Evolutionary conservation across 257 asterid genomes (phyloP), one percentile per base, ranked within the genome.

Genomic region (Fraxinus pennsylvanica): DNA sequence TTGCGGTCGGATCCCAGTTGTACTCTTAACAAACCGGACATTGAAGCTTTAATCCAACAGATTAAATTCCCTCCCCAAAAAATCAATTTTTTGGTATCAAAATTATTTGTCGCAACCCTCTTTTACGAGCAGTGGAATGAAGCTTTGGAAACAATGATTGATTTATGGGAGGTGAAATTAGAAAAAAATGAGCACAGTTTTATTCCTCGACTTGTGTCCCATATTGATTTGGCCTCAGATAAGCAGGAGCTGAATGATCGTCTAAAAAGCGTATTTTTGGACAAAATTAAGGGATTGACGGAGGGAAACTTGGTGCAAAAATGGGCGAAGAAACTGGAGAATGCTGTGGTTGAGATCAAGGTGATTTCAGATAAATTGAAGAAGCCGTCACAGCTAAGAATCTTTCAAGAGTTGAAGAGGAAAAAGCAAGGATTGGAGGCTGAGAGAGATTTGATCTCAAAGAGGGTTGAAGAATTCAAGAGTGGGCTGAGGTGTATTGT

Each of bases 81-180:
- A 0, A 32, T 47, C 17, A 68, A 27, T 67, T 45, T 84, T 30
- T 75, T 70, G 2, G 35, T 68, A 22, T 57, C 61, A 0, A 82
- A 79, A 38, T n/a, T 0, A 12, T 9, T 84, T 2, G 47, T 74
- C 5, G 94, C 84, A 9, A 21, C 29, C 3, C 83, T 95, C 2
- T 73, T 3, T 71, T 95, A 89, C 41, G 86, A 84, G 86, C 97
- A 91, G 89, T 95, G 98, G 98, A 83, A 74, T 14, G 90, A 91
- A 81, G 87, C 96, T 19, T 84, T 86, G 12, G 93, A 83, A 21
- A 90, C 91, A 0, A 69, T 89, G 68, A 96, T 83, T 76, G 85
- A 84, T 68, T 76, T 92, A 43, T 95, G 99, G 99, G 86, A 84
- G 38, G 27, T 82, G 77, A 87, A 84, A 75, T 74, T 93, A 22